Evolutionary conservation across 257 asterid genomes (phyloP), one percentile per base, ranked within the genome.

Genomic region (Plantago ovata): DNA sequence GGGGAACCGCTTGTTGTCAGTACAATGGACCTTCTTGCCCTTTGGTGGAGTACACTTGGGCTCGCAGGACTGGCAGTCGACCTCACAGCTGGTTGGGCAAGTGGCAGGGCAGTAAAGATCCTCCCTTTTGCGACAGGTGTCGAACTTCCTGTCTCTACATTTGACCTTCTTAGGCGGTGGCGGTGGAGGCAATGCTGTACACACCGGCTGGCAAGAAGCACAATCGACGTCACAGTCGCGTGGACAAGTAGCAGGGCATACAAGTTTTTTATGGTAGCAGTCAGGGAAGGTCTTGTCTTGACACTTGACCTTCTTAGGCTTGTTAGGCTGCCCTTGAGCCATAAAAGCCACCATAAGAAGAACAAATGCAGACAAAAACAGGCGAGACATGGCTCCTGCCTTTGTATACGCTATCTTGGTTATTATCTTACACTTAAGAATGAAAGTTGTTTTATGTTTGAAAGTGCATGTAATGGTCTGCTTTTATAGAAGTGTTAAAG

Each of bases 231-330:
- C 58, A 66, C 96, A 84, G 24, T 24, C 59, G 2, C 66, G 72
- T 3, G 63, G 85, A 38, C 95, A 86, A 12, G 49, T 16, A 6
- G 13, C 50, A 4, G 95, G 94, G 41, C 96, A 87, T 53, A 20
- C 44, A 6, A 74, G 73, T 18, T 74, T 71, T 52, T 67, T 62
- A 0, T 57, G 38, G 75, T 38, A 62, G 59, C 95, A 81, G 1
- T 0, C 3, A 0, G 81, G 22, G 71, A 68, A 81, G 5, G 54
- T 73, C 69, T 36, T 69, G 56, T 86, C 87, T 54, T 43, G 58
- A 47, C 96, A 87, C 71, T 52, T 75, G 10, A 81, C 82, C 67
- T 69, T 80, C 74, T 61, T 67, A 4, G 75, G 79, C 11, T 65
- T 72, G 13, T 38, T 67, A 13, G 77, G 75, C 14, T 63, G 77